A percentile compares a stretch with the other conserved stretches of the same genome.
Evolutionary conservation across 495 filamentous ascomycete genomes (phyloP).

Genomic region (Aspergillus nanangensis): DNA sequence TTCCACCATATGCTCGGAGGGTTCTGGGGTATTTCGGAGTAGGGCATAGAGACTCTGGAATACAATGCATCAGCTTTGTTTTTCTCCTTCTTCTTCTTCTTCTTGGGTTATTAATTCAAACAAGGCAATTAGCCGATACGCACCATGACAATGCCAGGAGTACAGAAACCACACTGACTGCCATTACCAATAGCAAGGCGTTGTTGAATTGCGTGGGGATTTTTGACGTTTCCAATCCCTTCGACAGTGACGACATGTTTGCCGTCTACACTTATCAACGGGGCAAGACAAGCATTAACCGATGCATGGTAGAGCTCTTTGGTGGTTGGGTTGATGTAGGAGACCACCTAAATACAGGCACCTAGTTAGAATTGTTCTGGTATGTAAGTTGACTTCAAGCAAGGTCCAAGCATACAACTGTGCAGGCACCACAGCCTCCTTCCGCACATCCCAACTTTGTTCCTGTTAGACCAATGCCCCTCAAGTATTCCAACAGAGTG

Average conservation of each 20-base stretch:
- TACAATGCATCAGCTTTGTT: too few species aligned
- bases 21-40: slow-evolving; percentile 37
- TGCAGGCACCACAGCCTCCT: slow-evolving; percentile 95
- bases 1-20: slow-evolving; percentile 69
- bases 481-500: slow-evolving; percentile 88
- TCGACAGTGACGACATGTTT: slow-evolving; percentile 99
- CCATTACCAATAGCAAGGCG: slow-evolving; percentile 74
- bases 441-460: slow-evolving; percentile 81
- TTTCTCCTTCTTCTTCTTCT: too few species aligned
- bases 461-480: slow-evolving; percentile 81
- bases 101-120: too few species aligned
- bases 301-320: slow-evolving; percentile 85
- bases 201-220: slow-evolving; percentile 88
- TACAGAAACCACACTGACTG: slow-evolving; percentile 82
- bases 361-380: too few species aligned
- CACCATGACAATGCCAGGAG: slow-evolving; percentile 96
- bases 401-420: slow-evolving; percentile 59
- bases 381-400: too few species aligned
- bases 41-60: slow-evolving; percentile 73
- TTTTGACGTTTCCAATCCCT: slow-evolving; percentile 87
- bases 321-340: slow-evolving; percentile 86
- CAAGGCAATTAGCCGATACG: too few species aligned
- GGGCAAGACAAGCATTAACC: slow-evolving; percentile 92
- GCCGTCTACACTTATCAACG: slow-evolving; percentile 86
- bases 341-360: slow-evolving; percentile 63